Evolutionary conservation across 192 early-diverging fungal species (phyloP), one percentile per base, ranked within the genome.

Genomic region (Phlyctochytrium arcticum): DNA sequence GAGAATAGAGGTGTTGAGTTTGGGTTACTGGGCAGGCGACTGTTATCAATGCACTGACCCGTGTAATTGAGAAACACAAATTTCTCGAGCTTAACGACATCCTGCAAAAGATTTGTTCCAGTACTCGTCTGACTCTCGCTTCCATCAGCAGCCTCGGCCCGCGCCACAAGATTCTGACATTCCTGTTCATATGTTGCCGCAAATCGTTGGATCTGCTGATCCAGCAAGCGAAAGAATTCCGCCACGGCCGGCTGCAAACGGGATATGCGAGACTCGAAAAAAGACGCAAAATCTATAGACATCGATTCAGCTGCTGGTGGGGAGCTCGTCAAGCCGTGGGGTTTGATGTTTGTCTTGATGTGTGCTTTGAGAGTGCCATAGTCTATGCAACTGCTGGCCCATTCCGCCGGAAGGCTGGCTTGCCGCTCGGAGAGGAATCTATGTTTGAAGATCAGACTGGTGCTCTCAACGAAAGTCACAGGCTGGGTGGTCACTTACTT

Each of bases 61-160:
- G 90, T 92, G 48, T 90, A 91, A 78, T 91, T 93, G 34, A 93
- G 76, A 54, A 92, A 90, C 44, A 89, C 88, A 71, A 88, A 92
- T 46, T 80, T 76, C 76, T 93, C 90, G 19, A 92, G 79, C 58
- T 77, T 82, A 39, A 92, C 73, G 35, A 91, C 77, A 26, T 76
- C 77, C 57, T 84, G 74, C 55, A 91, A 68, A 6, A 88, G 68
- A 4, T 63, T 75, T 62, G 30, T 78, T 69, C 42, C 68, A 57
- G 3, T 49, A 19, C 29, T 33, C 6, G 1, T 34, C n/a, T 32
- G 36, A 21, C 34, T 37, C 17, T 32, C 6, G 6, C 30, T 48
- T 27, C 54, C 39, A 44, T 1, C 21, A 12, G 15, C 39, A 31
- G 23, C 7, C 35, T 27, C 23, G 36, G 69, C 49, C 19, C 57